Evolutionary conservation across 495 filamentous ascomycete genomes (phyloP).

Genomic region (Xylaria venustula): DNA sequence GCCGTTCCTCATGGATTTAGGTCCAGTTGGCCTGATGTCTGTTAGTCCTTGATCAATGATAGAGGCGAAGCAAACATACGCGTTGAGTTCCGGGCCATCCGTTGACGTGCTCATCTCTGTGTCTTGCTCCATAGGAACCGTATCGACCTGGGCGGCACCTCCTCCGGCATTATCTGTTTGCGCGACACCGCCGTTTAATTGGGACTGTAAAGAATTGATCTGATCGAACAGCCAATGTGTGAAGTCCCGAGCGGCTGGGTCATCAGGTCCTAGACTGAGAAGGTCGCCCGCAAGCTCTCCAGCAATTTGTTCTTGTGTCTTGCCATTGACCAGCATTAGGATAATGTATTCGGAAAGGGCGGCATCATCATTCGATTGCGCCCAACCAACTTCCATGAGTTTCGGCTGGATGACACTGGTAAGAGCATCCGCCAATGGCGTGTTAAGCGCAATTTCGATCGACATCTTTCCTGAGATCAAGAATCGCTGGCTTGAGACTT

Average conservation of each 20-base stretch:
- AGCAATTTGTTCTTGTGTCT: slow-evolving; percentile 84
- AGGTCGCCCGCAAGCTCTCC: slow-evolving; percentile 87
- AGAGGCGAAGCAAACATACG: slow-evolving; percentile 57
- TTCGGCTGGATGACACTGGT: slow-evolving; percentile 83
- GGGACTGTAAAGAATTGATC: slow-evolving; percentile 63
- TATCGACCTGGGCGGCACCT: slow-evolving; percentile 20
- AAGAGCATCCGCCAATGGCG: slow-evolving; percentile 79
- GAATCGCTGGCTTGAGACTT: too few relatives aligned
- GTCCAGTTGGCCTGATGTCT: slow-evolving; percentile 76
- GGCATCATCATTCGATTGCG: slow-evolving; percentile 72
- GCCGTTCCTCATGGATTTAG: slow-evolving; percentile 88
- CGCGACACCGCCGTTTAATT: slow-evolving; percentile 51
- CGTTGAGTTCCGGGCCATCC: slow-evolving; percentile 52
- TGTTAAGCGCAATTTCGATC: slow-evolving; percentile 66
- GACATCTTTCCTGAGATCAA: slow-evolving; percentile 53
- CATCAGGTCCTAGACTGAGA: slow-evolving; percentile 76
- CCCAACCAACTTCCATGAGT: slow-evolving; percentile 93
- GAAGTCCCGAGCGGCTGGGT: slow-evolving; percentile 79
- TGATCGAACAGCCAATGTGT: slow-evolving; percentile 89
- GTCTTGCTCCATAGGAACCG: slow-evolving; percentile 46
- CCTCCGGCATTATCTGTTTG: slow-evolving; percentile 16
- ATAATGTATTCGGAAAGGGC: slow-evolving; percentile 94
- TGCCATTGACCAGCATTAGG: slow-evolving; percentile 93
- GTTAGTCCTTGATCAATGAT: slow-evolving; percentile 24
- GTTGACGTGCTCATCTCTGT: slow-evolving; percentile 60